Conservation (phyloP, 2,329 filamentous ascomycete genomes). For the Chrysosporium keratinophilum region DNA sequence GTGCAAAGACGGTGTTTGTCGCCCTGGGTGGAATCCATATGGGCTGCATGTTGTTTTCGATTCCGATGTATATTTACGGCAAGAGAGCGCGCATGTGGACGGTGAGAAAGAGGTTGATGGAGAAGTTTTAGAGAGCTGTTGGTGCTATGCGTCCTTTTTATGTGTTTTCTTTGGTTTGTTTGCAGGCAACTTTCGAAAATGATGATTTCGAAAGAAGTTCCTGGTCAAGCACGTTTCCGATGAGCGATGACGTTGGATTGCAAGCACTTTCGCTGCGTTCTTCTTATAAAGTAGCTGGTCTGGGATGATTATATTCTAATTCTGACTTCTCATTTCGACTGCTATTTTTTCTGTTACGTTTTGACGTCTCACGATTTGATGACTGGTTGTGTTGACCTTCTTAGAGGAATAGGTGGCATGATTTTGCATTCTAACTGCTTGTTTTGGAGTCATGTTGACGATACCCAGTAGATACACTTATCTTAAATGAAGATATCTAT, state of each 20-base stretch:
- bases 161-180: not conserved
- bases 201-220: no score
- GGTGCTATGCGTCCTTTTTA: not conserved
- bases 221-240: not conserved
- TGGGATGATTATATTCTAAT: no score
- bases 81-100: constrained; percentile 94
- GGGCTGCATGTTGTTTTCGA: constrained; percentile 58
- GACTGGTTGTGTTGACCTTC: not conserved
- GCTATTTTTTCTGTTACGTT: not conserved
- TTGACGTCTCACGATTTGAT: not conserved
- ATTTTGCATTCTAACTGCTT: not conserved
- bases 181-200: not conserved
- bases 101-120: constrained; percentile 73
- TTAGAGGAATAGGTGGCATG: not conserved
- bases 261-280: not conserved
- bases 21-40: constrained; percentile 81
- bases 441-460: not conserved
- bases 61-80: constrained; percentile 91
- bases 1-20: constrained; percentile 67
- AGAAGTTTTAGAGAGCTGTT: constrained; percentile 48
- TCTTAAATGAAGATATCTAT: not conserved
- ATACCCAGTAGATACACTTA: no score
- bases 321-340: not conserved
- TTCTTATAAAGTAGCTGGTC: not conserved
- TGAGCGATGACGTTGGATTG: not conserved